Percentiles rank a stretch among this genome's conserved stretches.
Conservation (phyloP, 768 basidiomycete species). For the Tulasnella sp. region DNA sequence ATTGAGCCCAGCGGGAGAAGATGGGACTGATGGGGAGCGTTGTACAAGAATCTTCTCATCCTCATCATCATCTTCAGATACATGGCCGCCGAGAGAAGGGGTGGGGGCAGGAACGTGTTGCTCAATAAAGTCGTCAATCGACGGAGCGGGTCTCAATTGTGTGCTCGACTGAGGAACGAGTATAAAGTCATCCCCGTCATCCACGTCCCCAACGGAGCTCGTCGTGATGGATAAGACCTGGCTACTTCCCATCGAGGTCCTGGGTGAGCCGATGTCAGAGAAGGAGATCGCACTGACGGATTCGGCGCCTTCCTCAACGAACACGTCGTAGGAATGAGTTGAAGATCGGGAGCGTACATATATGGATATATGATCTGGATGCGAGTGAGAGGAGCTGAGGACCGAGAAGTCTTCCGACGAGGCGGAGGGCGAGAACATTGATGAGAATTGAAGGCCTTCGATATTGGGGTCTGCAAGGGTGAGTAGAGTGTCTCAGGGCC, state of each 20-base stretch:
- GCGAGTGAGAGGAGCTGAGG: neutral
- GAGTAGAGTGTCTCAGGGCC: too few relatives aligned
- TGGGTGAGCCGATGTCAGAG: too few relatives aligned
- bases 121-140: neutral
- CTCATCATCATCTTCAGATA: neutral
- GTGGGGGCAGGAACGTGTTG: neutral
- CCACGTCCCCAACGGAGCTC: neutral
- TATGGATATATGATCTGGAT: neutral
- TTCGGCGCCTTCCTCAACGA: neutral
- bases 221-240: neutral
- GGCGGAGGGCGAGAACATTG: neutral
- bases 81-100: neutral
- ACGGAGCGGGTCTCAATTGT: too few relatives aligned
- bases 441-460: neutral
- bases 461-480: neutral
- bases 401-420: neutral
- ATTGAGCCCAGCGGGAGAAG: neutral
- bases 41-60: neutral
- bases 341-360: conserved; percentile 6
- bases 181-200: conserved; percentile 5
- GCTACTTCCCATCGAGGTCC: neutral
- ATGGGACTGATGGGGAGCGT: too few relatives aligned
- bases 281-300: too few relatives aligned
- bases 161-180: conserved; percentile 1
- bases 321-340: neutral